Evolutionary conservation across 176 grass and related monocot genomes (phyloP).

Genomic region (Melocanna baccifera): DNA sequence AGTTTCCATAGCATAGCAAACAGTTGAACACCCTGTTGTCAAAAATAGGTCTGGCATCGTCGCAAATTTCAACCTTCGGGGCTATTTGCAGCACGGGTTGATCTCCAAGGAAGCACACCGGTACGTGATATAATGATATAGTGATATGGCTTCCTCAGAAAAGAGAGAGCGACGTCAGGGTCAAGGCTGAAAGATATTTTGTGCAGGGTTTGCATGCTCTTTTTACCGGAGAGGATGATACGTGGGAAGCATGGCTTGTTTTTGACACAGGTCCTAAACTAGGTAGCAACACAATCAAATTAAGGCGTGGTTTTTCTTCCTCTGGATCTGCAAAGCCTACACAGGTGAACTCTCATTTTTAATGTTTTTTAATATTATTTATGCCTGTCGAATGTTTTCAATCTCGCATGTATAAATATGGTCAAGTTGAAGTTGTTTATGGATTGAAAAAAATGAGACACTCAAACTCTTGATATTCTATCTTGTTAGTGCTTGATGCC

Average conservation of each 20-base stretch:
- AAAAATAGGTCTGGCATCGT: slow-evolving; percentile 80
- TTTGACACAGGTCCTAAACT: slow-evolving; percentile 70
- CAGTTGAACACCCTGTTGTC: slow-evolving; percentile 33
- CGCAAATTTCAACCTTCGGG: slow-evolving; percentile 96
- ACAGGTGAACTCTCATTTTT: slow-evolving; percentile 54
- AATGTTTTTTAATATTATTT: slow-evolving; percentile 20
- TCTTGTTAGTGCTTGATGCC: not conserved
- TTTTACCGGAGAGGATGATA: slow-evolving; percentile 95
- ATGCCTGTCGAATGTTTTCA: not conserved
- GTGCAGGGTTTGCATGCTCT: slow-evolving; percentile 80
- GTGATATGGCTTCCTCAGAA: slow-evolving; percentile 1
- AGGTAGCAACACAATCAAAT: slow-evolving; percentile 67
- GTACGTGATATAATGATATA: slow-evolving; percentile 45
- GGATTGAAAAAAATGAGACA: not conserved
- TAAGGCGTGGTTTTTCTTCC: slow-evolving; percentile 82
- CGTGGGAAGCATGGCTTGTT: slow-evolving; percentile 90
- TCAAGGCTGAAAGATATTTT: slow-evolving; percentile 30
- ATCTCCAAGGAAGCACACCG: slow-evolving; percentile 66
- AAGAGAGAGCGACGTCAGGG: slow-evolving; percentile 1
- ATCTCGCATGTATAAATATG: not conserved
- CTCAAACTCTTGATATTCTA: slow-evolving; percentile 6
- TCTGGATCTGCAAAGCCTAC: slow-evolving; percentile 76
- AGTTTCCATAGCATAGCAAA: slow-evolving; percentile 11
- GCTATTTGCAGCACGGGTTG: slow-evolving; percentile 84
- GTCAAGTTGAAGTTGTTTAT: slow-evolving; percentile 10